A percentile compares a stretch with the other conserved stretches of the same genome.
These are phyloP conservation scores for Strobilomyces echinocephalus DNA, from an alignment of 768 basidiomycete genomes.

Conservation along the genomic window DNA sequence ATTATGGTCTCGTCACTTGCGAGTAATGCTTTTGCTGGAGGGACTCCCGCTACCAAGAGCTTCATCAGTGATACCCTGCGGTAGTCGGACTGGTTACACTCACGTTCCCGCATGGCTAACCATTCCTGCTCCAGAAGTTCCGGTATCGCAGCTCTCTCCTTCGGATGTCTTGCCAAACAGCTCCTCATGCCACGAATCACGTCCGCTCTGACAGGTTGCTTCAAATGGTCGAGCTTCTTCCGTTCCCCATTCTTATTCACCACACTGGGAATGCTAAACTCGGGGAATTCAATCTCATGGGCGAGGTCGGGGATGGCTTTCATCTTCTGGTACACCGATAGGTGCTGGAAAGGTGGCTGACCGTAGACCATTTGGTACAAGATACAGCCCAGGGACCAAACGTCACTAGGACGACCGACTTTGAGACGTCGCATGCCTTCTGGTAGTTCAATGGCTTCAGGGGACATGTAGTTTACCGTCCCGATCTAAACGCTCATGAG, in stretches of 20 bases:
- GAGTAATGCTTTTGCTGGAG: constrained; percentile 32
- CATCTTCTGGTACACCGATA: constrained; percentile 86
- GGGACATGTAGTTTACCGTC: constrained; percentile 98
- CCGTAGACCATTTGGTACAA: constrained; percentile 99
- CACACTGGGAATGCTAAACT: constrained; percentile 48
- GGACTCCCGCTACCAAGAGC: constrained; percentile 20
- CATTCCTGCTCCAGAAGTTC: constrained; percentile 80
- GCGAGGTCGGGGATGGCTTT: constrained; percentile 80
- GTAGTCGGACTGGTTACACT: constrained; percentile 3
- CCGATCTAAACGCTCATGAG: constrained; percentile 59
- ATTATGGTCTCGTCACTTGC: constrained; percentile 63
- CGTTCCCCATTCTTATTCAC: constrained; percentile 32
- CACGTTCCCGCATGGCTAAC: constrained; percentile 51
- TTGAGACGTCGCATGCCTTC: constrained; percentile 87
- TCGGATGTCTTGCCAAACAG: constrained; percentile 75
- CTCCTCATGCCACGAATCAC: constrained; percentile 81
- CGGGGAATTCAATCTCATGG: constrained; percentile 79
- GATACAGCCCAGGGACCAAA: constrained; percentile 98
- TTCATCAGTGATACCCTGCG: background rate
- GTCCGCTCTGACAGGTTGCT: constrained; percentile 61
- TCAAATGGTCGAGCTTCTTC: constrained; percentile 63
- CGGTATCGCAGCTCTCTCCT: constrained; percentile 83
- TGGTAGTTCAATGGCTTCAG: constrained; percentile 88
- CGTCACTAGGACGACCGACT: constrained; percentile 92
- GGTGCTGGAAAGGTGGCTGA: constrained; percentile 83